A percentile compares a stretch with the other conserved stretches of the same genome.
Conservation (phyloP, 208 protist genomes). For the Spongospora subterranea region DNA sequence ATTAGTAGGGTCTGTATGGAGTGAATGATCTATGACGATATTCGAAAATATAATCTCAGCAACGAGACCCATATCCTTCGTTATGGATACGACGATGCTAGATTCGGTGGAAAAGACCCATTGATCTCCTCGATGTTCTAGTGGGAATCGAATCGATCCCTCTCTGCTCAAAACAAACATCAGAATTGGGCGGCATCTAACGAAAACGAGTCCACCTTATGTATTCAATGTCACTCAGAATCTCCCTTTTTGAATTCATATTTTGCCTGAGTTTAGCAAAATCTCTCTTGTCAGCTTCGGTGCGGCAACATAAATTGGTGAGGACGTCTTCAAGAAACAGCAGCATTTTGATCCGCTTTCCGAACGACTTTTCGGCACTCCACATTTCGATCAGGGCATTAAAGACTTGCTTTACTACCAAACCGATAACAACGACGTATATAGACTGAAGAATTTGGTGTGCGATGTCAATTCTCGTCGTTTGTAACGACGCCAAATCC, state of each 20-base stretch:
- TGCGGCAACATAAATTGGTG: conserved; percentile 11
- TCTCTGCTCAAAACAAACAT: neutral
- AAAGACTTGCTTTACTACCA: neutral
- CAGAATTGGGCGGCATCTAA: neutral
- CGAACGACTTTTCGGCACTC: conserved; percentile 9
- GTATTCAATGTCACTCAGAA: neutral
- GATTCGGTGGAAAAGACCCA: conserved; percentile 40
- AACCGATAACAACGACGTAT: neutral
- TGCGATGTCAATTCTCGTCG: neutral
- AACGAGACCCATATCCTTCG: conserved; percentile 38
- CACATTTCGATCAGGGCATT: conserved; percentile 5
- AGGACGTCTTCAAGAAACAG: conserved; percentile 8
- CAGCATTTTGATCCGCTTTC: conserved; percentile 42
- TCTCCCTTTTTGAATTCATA: neutral
- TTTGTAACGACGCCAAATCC: neutral
- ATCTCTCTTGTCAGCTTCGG: neutral
- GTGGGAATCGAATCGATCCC: neutral
- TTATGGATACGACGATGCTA: conserved; percentile 4
- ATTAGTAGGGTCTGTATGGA: neutral
- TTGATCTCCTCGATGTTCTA: neutral
- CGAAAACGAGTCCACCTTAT: neutral
- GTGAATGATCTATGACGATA: conserved; percentile 23
- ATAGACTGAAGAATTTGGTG: conserved; percentile 26
- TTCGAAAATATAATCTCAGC: neutral
- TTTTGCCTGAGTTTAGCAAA: neutral